phyloP scores from a whole-genome alignment of 352 stramenopile species.

The Thalassiosira mediterranea region DNA sequence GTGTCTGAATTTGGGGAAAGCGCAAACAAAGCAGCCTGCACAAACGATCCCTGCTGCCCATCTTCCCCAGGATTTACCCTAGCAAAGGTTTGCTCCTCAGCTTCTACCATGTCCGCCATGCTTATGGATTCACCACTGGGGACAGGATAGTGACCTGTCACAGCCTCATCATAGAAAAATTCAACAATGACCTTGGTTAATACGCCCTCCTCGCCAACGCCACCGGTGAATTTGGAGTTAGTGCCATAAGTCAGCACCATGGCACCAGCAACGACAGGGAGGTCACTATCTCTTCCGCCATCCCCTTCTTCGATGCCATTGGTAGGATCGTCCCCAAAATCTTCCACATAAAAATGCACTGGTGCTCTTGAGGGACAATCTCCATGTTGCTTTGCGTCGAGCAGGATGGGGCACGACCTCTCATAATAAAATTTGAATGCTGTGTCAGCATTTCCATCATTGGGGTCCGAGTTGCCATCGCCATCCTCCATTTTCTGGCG shows the following conservation, averaged over 20 bases:
- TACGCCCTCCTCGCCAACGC: conserved; percentile 47
- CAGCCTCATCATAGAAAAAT: conserved; percentile 42
- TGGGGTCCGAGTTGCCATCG: neutral
- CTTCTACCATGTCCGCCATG: conserved; percentile 14
- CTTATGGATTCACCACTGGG: too few relatives aligned
- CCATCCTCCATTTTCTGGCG: conserved; percentile 21
- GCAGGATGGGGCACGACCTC: conserved; percentile 45
- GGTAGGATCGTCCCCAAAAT: conserved; percentile 21
- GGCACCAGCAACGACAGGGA: conserved; percentile 38
- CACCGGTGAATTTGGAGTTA: conserved; percentile 49
- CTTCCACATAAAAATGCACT: conserved; percentile 35
- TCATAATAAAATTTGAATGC: conserved; percentile 54
- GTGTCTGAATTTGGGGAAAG: conserved; percentile 7
- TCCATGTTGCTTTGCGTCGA: conserved; percentile 21
- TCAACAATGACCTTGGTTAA: conserved; percentile 50
- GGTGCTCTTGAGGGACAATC: neutral
- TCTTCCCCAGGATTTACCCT: conserved; percentile 10
- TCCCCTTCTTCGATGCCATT: neutral
- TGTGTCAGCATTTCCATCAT: conserved; percentile 40
- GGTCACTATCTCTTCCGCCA: conserved; percentile 3
- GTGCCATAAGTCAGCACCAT: conserved; percentile 50
- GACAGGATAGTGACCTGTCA: too few relatives aligned
- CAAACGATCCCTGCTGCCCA: conserved; percentile 10
- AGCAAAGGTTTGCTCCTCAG: conserved; percentile 47
- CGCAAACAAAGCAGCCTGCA: conserved; percentile 30